Base-by-base conservation (phyloP, 495 filamentous ascomycete species). In the Penicillium robsamsonii region DNA sequence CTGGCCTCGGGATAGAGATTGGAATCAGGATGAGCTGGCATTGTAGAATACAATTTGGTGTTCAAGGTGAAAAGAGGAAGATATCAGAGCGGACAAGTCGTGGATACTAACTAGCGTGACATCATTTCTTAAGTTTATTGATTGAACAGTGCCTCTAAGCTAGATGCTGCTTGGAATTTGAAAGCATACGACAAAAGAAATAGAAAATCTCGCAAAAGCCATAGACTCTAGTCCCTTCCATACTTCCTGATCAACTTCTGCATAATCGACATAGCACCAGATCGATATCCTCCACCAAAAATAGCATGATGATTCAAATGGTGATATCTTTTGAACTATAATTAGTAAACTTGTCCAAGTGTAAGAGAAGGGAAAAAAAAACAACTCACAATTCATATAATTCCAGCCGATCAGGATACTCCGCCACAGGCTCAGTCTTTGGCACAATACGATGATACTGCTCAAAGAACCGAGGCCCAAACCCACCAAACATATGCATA, bases 401-500 rank as follows among this genome's bases (percentile, higher is more conserved):
- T 59, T 70, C 70, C 46, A 92, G 75, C 46, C 92, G 75, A 74
- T 96, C 92, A 44, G 88, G 86, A 78, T 89, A 94, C 77, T 96
- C 92, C 42, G 82, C 84, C 43, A 82, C 81, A 11, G 92, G 92
- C 70, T 95, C 89, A 24, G 87, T 83, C 78, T 87, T 96, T 4
- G 84, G 84, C 52, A 88, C 83, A 35, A 90, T 50, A 22, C 75
- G 61, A 73, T 90, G 83, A 71, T 96, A 96, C 71, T 91, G 86
- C 20, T 78, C 80, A 72, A 87, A 86, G 60, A 95, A 96, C 6
- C 59, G 65, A 0, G 70, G 65, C 18, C 85, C 85, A 76, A 95
- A 96, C 4, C 93, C 93, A 0, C 92, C 93, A 81, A 96, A 96
- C 90, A 97, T 92, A 55, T 80, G 80, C 92, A 96, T 96, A 48